phyloP scores from a whole-genome alignment of 192 early-diverging fungal species.

The Coemansia sp. region DNA sequence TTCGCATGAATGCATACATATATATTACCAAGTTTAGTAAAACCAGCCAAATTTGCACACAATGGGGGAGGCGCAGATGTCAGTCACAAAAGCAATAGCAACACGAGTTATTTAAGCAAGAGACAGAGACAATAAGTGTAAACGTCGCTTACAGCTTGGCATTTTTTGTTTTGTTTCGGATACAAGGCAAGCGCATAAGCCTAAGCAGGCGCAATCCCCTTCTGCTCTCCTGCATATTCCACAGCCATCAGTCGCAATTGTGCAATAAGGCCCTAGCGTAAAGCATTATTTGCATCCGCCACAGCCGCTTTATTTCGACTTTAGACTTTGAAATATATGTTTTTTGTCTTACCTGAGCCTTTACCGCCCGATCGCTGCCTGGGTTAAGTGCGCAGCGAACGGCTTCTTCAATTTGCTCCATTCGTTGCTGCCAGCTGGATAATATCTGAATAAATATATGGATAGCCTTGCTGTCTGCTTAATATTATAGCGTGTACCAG shows the following conservation, averaged over 20 bases:
- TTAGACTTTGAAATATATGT: too few relatives aligned
- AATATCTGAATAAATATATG: background rate
- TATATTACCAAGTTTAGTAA: too few relatives aligned
- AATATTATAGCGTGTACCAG: background rate
- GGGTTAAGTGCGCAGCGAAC: conserved; percentile 77
- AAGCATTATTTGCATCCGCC: background rate
- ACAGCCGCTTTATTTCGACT: background rate
- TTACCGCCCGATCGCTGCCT: conserved; percentile 59
- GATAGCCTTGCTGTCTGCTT: background rate
- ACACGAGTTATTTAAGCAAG: too few relatives aligned
- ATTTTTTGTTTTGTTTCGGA: too few relatives aligned
- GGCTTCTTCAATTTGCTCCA: conserved; percentile 79
- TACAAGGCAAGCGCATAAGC: too few relatives aligned
- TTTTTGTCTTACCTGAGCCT: conserved; percentile 68
- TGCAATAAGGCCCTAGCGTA: background rate
- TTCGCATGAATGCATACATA: too few relatives aligned
- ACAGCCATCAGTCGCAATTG: background rate
- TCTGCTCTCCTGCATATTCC: too few relatives aligned
- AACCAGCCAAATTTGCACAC: background rate
- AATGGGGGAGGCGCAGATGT: too few relatives aligned
- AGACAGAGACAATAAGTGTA: too few relatives aligned
- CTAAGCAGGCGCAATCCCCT: too few relatives aligned
- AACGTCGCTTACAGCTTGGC: too few relatives aligned
- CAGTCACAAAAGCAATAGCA: too few relatives aligned
- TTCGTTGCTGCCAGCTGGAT: conserved; percentile 6